phyloP scores from a whole-genome alignment of 306 rosid species.

The Vigna trinervia region DNA sequence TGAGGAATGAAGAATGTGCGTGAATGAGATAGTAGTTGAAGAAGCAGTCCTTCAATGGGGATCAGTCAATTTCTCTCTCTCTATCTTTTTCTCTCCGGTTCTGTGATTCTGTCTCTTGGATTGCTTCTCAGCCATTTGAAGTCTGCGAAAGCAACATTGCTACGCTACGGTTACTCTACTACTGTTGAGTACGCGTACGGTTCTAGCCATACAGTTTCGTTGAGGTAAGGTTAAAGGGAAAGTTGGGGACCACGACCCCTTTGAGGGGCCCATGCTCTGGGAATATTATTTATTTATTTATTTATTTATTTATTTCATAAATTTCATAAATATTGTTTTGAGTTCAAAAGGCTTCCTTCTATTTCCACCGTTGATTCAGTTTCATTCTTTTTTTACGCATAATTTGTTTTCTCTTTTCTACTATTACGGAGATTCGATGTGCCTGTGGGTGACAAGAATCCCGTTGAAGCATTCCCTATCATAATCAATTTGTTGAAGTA shows the following conservation, averaged over 20 bases:
- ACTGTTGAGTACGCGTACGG: conserved; percentile 49
- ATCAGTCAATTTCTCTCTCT: conserved; percentile 49
- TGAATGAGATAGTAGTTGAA: not conserved
- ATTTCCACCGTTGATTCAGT: conserved; percentile 18
- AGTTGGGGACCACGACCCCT: conserved; percentile 48
- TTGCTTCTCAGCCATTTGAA: conserved; percentile 67
- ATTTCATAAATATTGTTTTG: not conserved
- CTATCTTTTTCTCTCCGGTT: conserved; percentile 32
- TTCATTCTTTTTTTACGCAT: not conserved
- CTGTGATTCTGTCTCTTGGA: conserved; percentile 49
- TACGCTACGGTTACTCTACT: conserved; percentile 46
- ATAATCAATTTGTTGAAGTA: not conserved
- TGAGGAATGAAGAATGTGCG: conserved; percentile 9
- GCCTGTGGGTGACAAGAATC: conserved; percentile 18
- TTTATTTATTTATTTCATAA: no score
- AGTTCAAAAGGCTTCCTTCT: not conserved
- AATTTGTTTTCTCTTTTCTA: not conserved
- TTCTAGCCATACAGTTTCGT: conserved; percentile 53
- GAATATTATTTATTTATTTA: not conserved
- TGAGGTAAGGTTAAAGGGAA: conserved; percentile 18
- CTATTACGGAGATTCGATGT: conserved; percentile 36
- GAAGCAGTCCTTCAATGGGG: conserved; percentile 64
- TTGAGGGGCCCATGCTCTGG: conserved; percentile 26
- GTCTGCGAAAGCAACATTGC: conserved; percentile 73
- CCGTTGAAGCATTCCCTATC: conserved; percentile 32